phyloP scores from a whole-genome alignment of 148 eudicot species.

The Rhododendron griersonianum region DNA sequence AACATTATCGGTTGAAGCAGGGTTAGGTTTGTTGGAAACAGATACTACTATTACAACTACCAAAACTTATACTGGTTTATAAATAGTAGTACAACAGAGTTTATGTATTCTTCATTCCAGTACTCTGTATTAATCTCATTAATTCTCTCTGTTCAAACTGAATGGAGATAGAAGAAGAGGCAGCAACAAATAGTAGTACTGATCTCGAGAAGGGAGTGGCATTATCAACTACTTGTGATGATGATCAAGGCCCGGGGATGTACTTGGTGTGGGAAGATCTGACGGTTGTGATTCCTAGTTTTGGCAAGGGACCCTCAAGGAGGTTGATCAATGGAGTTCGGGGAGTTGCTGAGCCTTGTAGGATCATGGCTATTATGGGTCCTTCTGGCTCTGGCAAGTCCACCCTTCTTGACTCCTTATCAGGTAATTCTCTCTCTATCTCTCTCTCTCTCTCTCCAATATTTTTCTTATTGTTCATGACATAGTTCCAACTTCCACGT shows the following conservation, averaged over 20 bases:
- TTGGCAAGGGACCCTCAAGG: slow-evolving; percentile 26
- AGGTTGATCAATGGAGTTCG: slow-evolving; percentile 33
- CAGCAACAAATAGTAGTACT: not conserved
- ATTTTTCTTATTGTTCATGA: not conserved
- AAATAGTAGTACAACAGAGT: too few species aligned
- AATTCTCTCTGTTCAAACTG: not conserved
- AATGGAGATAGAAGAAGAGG: slow-evolving; percentile 1
- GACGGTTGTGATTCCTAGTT: slow-evolving; percentile 41
- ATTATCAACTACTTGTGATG: not conserved
- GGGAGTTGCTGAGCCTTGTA: slow-evolving; percentile 43
- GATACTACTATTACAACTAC: not conserved
- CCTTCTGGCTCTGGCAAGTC: slow-evolving; percentile 96
- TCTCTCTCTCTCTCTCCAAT: not conserved
- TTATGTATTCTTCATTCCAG: not conserved
- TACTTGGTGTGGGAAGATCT: slow-evolving; percentile 50
- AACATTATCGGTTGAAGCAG: not conserved
- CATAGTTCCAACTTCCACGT: not conserved
- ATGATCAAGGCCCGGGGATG: slow-evolving; percentile 14
- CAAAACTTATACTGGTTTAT: not conserved
- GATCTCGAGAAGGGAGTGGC: slow-evolving; percentile 30
- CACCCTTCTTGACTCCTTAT: slow-evolving; percentile 78
- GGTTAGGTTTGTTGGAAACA: not conserved
- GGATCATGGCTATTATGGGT: slow-evolving; percentile 88
- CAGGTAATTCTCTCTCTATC: slow-evolving; percentile 17
- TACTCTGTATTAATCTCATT: not conserved